Base-by-base conservation (phyloP, 106 monocot genomes). In the Amphibolis antarctica region DNA sequence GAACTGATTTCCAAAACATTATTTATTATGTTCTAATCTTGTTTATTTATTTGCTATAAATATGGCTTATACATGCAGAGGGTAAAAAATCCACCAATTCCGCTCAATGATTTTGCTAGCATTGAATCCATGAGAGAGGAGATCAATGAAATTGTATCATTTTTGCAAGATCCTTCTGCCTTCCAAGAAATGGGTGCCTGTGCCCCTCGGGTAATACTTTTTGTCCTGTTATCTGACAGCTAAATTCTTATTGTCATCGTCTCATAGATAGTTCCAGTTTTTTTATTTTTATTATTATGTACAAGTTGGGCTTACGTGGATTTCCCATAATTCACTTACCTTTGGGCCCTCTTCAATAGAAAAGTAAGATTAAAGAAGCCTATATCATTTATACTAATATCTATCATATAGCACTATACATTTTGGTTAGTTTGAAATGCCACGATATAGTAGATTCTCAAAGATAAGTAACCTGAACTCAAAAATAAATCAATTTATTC, bases 51-150 rank as follows among this genome's bases (percentile, higher is more conserved):
- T 56, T 56, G 23, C 56, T 26, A 1, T 27, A 28, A 25, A 3
- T 56, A 26, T 13, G 48, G 22, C 31, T 62, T 69, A 20, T 60
- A 69, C 61, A 49, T 79, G 42, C 78, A 90, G 90, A 85, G 90
- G 59, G 82, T 90, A 17, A 90, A 86, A 63, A 90, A 90, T 71
- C 90, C 90, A 36, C 90, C 90, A 52, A 90, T 90, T 74, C 68
- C 74, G 15, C 67, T 90, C 61, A 67, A 56, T 42, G 90, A 82
- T 60, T 90, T 90, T 81, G 69, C 90, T 51, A 85, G 85, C 63
- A 73, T 86, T 53, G 90, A 90, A 29, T 90, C 90, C 63, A 85
- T 90, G 90, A 80, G 76, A 70, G 90, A 90, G 52, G 90, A 90
- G 80, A 86, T 90, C 24, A 83, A 81, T 69, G 90, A 90, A 66